Conservation (phyloP, 306 rosid species). For the Dalbergia cultrata region DNA sequence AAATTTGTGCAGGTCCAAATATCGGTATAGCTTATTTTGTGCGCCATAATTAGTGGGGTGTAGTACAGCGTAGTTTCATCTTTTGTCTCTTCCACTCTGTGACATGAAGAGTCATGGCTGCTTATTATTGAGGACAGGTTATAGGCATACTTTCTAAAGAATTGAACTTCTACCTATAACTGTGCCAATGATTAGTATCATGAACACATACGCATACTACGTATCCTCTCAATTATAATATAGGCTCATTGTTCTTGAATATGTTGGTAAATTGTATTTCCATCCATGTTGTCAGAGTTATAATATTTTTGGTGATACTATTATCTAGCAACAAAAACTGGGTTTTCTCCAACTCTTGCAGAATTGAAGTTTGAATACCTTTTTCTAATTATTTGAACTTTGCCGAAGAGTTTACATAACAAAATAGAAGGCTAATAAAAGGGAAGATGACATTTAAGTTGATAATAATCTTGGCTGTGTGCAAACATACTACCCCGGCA, state of each 20-base stretch:
- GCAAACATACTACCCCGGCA: no score
- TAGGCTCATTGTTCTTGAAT: not conserved
- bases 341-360: not conserved
- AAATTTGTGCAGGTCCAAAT: not conserved
- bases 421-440: no score
- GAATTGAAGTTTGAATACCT: not conserved
- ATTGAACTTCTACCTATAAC: not conserved
- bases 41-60: not conserved
- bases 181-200: not conserved
- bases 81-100: not conserved
- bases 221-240: not conserved
- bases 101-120: not conserved
- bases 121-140: not conserved
- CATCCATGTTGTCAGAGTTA: not conserved
- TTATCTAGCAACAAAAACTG: not conserved
- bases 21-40: constrained; percentile 11
- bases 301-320: not conserved
- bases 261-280: not conserved
- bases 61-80: not conserved
- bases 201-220: not conserved
- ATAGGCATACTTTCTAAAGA: not conserved
- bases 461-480: no score
- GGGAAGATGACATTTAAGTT: not conserved
- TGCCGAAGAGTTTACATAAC: no score
- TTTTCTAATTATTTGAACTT: no score